These are phyloP conservation scores for Silene conica DNA, from an alignment of 148 eudicot species.

Conservation along the genomic window DNA sequence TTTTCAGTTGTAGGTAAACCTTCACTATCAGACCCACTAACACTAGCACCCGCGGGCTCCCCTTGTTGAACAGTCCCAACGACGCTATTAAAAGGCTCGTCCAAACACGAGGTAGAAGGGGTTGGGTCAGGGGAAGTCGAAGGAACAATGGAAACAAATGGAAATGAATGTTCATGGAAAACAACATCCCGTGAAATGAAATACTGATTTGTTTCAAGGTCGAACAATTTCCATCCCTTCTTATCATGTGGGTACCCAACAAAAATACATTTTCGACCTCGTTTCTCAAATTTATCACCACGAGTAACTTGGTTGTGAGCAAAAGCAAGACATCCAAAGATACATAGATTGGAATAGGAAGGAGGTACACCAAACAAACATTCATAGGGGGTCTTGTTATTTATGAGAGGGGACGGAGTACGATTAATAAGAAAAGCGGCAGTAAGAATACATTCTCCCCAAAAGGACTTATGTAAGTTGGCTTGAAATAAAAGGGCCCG, in stretches of 20 bases:
- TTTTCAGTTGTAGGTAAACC: no score
- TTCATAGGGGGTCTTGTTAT: not conserved
- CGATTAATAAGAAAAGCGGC: no score
- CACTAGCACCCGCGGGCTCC: no score
- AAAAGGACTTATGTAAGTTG: no score
- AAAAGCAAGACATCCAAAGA: constrained; percentile 6
- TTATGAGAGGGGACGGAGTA: not conserved
- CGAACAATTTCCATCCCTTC: not conserved
- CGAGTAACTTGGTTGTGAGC: not conserved
- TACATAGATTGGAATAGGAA: not conserved
- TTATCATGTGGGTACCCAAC: no score
- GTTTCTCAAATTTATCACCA: not conserved
- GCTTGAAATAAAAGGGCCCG: no score
- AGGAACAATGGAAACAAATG: not conserved
- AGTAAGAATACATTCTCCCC: no score
- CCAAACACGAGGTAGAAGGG: no score
- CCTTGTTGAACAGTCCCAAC: no score
- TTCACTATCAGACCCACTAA: no score
- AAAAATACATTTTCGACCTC: not conserved
- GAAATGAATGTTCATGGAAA: not conserved
- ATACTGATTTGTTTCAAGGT: not conserved
- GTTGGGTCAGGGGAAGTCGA: not conserved
- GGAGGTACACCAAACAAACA: not conserved
- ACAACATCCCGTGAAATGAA: constrained; percentile 12
- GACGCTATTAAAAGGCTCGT: no score